Conservation (phyloP, 2,329 filamentous ascomycete genomes). For the Curvularia spicifera region DNA sequence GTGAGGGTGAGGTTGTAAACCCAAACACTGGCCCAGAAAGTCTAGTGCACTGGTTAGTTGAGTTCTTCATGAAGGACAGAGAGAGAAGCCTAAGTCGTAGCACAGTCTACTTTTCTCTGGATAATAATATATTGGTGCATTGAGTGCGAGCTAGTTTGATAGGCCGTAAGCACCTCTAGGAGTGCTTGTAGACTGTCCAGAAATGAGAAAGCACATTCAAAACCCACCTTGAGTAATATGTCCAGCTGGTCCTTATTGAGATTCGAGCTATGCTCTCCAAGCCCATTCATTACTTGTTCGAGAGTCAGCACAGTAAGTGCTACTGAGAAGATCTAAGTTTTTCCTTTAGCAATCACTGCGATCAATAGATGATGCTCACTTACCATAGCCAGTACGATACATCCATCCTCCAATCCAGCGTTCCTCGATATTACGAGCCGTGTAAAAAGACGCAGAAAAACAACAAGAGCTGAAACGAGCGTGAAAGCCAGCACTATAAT, state of each 20-base stretch:
- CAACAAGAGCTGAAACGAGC: constrained; percentile 36
- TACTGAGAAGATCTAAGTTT: constrained; percentile 33
- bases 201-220: not conserved
- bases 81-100: too few relatives aligned
- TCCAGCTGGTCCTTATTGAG: constrained; percentile 20
- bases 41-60: constrained; percentile 29
- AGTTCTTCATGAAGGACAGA: not conserved
- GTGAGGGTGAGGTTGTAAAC: constrained; percentile 43
- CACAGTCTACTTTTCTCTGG: not conserved
- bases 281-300: constrained; percentile 41
- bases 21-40: constrained; percentile 46
- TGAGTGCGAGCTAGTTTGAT: not conserved
- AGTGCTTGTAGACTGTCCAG: not conserved
- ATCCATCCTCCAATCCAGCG: constrained; percentile 40
- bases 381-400: constrained; percentile 44
- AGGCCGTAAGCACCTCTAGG: not conserved
- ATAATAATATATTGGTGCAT: too few relatives aligned
- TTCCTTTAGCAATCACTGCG: constrained; percentile 12
- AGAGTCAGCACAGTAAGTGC: constrained; percentile 36
- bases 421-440: constrained; percentile 33
- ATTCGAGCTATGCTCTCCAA: constrained; percentile 33
- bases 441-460: constrained; percentile 43
- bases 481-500: constrained; percentile 42
- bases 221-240: constrained; percentile 24
- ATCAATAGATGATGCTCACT: constrained; percentile 2